Percentiles rank a stretch among this genome's conserved stretches.
Evolutionary conservation across 2,329 filamentous ascomycete species (phyloP).

Genomic region (Penicillium sp.): DNA sequence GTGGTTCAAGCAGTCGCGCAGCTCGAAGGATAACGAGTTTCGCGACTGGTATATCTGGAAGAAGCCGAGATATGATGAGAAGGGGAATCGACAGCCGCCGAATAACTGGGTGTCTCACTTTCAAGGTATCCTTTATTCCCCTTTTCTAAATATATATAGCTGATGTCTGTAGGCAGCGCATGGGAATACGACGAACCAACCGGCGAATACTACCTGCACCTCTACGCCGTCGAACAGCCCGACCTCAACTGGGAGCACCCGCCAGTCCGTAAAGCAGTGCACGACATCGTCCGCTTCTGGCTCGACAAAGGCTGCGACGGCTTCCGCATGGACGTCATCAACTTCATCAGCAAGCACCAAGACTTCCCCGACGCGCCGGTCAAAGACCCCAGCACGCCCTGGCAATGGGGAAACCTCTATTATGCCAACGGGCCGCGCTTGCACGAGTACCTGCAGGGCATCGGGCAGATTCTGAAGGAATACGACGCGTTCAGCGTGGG

Average conservation of each 20-base stretch:
- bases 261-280: constrained; percentile 64
- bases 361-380: constrained; percentile 47
- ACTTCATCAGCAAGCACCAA: constrained; percentile 64
- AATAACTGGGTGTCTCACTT: constrained; percentile 66
- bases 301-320: constrained; percentile 68
- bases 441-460: constrained; percentile 55
- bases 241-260: constrained; percentile 83
- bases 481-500: constrained; percentile 59
- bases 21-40: background rate
- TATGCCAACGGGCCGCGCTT: constrained; percentile 57
- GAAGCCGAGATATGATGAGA: constrained; percentile 45
- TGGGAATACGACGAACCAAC: constrained; percentile 66
- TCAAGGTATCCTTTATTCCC: constrained; percentile 23
- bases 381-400: constrained; percentile 22
- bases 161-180: constrained; percentile 27
- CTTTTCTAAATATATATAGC: no score
- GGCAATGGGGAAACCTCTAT: constrained; percentile 37
- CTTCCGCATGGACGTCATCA: constrained; percentile 72
- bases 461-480: constrained; percentile 51
- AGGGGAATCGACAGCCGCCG: constrained; percentile 59
- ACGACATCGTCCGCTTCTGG: constrained; percentile 75
- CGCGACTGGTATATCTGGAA: constrained; percentile 24
- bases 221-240: constrained; percentile 72
- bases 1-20: constrained; percentile 9
- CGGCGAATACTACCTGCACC: constrained; percentile 69